Conservation (phyloP, 208 protist species). For the Leishmania braziliensis region DNA sequence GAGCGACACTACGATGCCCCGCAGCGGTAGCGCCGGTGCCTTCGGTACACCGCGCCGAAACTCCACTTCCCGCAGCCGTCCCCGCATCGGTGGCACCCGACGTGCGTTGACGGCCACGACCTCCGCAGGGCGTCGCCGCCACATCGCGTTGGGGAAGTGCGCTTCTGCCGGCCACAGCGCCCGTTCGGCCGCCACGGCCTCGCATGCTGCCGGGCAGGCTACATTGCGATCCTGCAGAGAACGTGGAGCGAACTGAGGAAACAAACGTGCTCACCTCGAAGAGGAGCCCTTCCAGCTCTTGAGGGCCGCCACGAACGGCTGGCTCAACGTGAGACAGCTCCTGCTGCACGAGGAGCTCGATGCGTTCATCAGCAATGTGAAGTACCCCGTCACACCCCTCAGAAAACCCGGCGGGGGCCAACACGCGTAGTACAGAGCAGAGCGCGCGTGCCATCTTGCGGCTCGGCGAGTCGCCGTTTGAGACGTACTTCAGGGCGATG, state of each 20-base stretch:
- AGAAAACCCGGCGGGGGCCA: slow-evolving; percentile 11
- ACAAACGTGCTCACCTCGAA: slow-evolving; percentile 62
- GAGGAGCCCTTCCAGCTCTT: slow-evolving; percentile 47
- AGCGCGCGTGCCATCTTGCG: slow-evolving; percentile 83
- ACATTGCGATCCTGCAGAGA: slow-evolving; percentile 20
- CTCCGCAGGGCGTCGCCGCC: neutral
- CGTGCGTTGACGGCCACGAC: neutral
- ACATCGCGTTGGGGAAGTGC: neutral
- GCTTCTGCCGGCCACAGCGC: neutral
- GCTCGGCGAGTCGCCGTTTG: slow-evolving; percentile 68
- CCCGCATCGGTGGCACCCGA: neutral
- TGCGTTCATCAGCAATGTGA: slow-evolving; percentile 45
- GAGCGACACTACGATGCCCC: neutral
- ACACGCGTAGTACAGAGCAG: slow-evolving; percentile 59
- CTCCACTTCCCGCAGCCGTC: too few species aligned
- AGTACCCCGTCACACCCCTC: slow-evolving; percentile 13
- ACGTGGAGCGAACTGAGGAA: slow-evolving; percentile 46
- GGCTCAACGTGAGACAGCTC: slow-evolving; percentile 49
- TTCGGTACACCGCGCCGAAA: neutral
- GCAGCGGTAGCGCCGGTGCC: neutral
- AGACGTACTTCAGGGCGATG: slow-evolving; percentile 51
- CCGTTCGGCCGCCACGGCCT: neutral
- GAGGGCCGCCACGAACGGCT: slow-evolving; percentile 38
- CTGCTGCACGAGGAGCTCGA: slow-evolving; percentile 55
- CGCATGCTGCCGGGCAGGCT: slow-evolving; percentile 7